Base-by-base conservation (phyloP, 176 grass and related monocot species). In the Miscanthus lutarioriparius region DNA sequence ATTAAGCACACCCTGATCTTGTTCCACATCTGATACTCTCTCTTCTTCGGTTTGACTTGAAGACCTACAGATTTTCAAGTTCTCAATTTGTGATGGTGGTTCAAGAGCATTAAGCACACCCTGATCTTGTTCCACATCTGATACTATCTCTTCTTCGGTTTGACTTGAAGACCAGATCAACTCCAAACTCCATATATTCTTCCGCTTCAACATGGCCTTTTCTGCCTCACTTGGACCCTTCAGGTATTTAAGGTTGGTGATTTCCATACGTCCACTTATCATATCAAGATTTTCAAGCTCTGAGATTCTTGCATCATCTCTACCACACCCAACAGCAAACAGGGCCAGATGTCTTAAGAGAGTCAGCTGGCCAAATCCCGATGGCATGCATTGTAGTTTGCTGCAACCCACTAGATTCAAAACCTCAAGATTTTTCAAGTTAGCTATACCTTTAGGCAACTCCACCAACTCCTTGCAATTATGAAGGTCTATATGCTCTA, bases 271-370 rank as follows among this genome's bases (percentile, higher is more conserved):
- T 12, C 72, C 72, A 75, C 45, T 33, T 54, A 75, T 5, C 45
- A 6, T 74, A 74, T 75, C 8, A 35, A 75, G 72, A 32, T 54
- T 53, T 35, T 53, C 72, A 22, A 75, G 45, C 4, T 75, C 27
- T 6, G 72, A 75, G 15, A 75, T 22, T 2, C 72, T 75, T 0
- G 47, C 47, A 54, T 35, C 72, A 75, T 75, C 47, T 35, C 4
- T 8, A 7, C 72, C 45, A 51, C 72, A 35, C 47, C 72, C 72
- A 35, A 75, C 72, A 54, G 15, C 45, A 75, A 75, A 53, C 41
- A 17, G 6, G 12, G 13, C 8, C 3, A 74, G 15, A 6, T 9
- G 0, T 74, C 13, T 49, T 48, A 74, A 20, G 19, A 26, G 26
- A 10, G 71, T 74, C 43, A 74, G 25, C 43, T 74, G 70, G 7